These are phyloP conservation scores for Picochlorum sp. DNA, from an alignment of 139 green algal genomes.

Conservation along the genomic window DNA sequence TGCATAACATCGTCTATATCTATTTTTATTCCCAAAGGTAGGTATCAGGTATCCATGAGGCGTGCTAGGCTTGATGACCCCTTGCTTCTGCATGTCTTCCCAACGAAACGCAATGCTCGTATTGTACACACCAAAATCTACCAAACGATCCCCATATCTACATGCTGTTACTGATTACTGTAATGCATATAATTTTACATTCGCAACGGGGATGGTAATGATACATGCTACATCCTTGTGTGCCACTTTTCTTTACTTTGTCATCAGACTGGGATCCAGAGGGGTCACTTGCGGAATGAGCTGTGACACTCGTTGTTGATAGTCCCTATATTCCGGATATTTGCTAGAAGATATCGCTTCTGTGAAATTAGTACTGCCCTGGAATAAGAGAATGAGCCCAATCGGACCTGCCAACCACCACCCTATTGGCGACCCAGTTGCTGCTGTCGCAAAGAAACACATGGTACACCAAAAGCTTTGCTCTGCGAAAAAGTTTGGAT, in stretches of 20 bases:
- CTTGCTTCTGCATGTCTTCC: too few relatives aligned
- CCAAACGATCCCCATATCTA: too few relatives aligned
- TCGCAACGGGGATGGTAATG: too few relatives aligned
- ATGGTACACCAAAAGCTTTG: conserved; percentile 26
- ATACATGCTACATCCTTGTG: too few relatives aligned
- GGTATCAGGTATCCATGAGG: too few relatives aligned
- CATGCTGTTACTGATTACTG: too few relatives aligned
- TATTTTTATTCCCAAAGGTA: too few relatives aligned
- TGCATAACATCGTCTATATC: too few relatives aligned
- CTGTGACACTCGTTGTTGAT: conserved; percentile 18
- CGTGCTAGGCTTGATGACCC: too few relatives aligned
- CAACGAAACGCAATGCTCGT: too few relatives aligned
- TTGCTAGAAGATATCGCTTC: conserved; percentile 22
- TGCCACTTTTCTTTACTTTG: neutral
- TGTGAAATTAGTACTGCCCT: conserved; percentile 23
- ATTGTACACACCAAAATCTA: too few relatives aligned
- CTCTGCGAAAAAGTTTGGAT: conserved; percentile 30
- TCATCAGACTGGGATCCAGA: neutral
- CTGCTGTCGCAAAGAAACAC: conserved; percentile 23
- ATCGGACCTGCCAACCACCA: conserved; percentile 14
- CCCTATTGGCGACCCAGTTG: conserved; percentile 18
- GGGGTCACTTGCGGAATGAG: conserved; percentile 17
- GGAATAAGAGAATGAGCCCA: conserved; percentile 12
- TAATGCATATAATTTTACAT: too few relatives aligned
- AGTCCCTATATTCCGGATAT: conserved; percentile 25